phyloP scores from a whole-genome alignment of 768 basidiomycete species.

The Amanita pseudoporphyria region DNA sequence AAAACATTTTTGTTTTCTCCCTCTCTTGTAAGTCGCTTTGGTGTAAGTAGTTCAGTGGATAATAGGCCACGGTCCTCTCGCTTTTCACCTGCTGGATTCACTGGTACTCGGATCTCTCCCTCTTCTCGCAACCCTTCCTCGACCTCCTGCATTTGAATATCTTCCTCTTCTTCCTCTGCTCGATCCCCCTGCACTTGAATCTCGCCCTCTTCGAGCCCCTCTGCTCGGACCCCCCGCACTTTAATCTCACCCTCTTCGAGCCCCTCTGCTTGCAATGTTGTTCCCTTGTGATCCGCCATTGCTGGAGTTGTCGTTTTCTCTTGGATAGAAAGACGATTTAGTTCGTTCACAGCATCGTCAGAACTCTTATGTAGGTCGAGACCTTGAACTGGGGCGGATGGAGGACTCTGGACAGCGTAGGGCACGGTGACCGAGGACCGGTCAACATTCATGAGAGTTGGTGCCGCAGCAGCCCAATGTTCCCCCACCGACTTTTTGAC shows the following conservation, averaged over 20 bases:
- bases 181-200: not conserved
- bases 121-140: not conserved
- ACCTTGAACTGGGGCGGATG: not conserved
- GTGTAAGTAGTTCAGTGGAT: not conserved
- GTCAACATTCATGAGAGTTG: not conserved
- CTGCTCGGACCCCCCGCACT: not conserved
- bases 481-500: not conserved
- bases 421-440: not conserved
- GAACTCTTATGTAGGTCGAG: not conserved
- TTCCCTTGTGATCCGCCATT: not conserved
- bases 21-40: not conserved
- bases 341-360: not conserved
- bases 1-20: not conserved
- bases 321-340: not conserved
- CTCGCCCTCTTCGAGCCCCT: too few relatives aligned
- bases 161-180: too few relatives aligned
- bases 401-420: not conserved
- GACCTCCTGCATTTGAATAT: not conserved
- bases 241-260: not conserved
- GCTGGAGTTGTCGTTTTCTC: not conserved
- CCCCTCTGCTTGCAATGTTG: not conserved
- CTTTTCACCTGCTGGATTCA: not conserved
- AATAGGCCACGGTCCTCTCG: not conserved
- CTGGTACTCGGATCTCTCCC: not conserved
- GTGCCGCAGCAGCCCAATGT: not conserved